phyloP scores from a whole-genome alignment of 352 stramenopile genomes.

The Globisporangium parvum region DNA sequence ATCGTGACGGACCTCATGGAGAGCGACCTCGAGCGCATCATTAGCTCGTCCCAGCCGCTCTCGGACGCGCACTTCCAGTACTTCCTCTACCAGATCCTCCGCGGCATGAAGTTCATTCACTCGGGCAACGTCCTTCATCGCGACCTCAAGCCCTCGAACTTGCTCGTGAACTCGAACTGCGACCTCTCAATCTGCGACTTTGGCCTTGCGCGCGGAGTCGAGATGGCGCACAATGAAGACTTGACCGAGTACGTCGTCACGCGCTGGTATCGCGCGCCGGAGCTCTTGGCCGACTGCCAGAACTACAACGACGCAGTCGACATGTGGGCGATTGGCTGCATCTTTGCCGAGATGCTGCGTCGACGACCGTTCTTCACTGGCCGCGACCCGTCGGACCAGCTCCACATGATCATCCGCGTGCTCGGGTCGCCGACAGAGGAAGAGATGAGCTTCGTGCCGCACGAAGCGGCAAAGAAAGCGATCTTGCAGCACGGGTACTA shows the following conservation, averaged over 20 bases:
- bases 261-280: constrained; percentile 84
- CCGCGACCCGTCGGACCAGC: constrained; percentile 72
- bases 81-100: constrained; percentile 89
- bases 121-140: constrained; percentile 92
- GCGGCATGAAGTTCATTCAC: constrained; percentile 97
- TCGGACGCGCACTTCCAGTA: constrained; percentile 88
- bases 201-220: constrained; percentile 87
- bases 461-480: constrained; percentile 81
- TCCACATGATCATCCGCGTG: constrained; percentile 83
- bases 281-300: constrained; percentile 87
- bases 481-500: constrained; percentile 83
- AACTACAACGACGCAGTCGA: constrained; percentile 97
- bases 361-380: constrained; percentile 90
- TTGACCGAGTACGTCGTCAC: constrained; percentile 89
- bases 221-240: constrained; percentile 76
- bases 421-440: constrained; percentile 93
- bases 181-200: constrained; percentile 91
- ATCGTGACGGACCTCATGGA: constrained; percentile 92
- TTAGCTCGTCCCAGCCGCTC: constrained; percentile 80
- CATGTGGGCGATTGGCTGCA: constrained; percentile 97
- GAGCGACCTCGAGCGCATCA: constrained; percentile 89
- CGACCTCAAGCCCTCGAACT: constrained; percentile 86
- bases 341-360: constrained; percentile 98
- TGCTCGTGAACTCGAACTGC: constrained; percentile 89
- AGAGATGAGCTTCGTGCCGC: constrained; percentile 97